Conservation (phyloP, 345 rosid species). For the Combretum micranthum region DNA sequence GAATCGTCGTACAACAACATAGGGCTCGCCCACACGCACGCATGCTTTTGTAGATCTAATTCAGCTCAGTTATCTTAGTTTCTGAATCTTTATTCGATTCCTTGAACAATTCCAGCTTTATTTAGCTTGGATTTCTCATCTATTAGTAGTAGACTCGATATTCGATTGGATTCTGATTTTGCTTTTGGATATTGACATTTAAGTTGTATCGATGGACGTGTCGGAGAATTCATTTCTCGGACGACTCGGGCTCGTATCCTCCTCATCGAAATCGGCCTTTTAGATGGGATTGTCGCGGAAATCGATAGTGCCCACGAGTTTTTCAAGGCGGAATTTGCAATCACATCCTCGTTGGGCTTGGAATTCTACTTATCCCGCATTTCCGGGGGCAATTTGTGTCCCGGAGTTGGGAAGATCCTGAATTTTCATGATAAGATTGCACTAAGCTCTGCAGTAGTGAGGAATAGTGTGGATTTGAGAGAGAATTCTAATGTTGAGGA, state of each 20-base stretch:
- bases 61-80: too few relatives aligned
- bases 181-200: too few relatives aligned
- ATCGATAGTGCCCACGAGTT: too few relatives aligned
- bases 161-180: too few relatives aligned
- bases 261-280: constrained; percentile 16
- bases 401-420: constrained; percentile 3
- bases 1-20: too few relatives aligned
- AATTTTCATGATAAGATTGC: constrained; percentile 4
- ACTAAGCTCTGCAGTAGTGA: constrained; percentile 7
- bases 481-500: constrained; percentile 3
- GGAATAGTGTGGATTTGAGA: constrained; percentile 1
- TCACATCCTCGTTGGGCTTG: background rate
- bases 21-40: too few relatives aligned
- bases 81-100: too few relatives aligned
- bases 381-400: background rate
- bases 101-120: too few relatives aligned
- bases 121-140: too few relatives aligned
- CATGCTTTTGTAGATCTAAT: too few relatives aligned
- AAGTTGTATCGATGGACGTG: constrained; percentile 7
- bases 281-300: constrained; percentile 11
- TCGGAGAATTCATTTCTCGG: constrained; percentile 40
- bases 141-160: too few relatives aligned
- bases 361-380: constrained; percentile 2
- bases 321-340: too few relatives aligned
- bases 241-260: constrained; percentile 26